Base-by-base conservation (phyloP, 176 grass and related monocot species). In the Pharus latifolius region DNA sequence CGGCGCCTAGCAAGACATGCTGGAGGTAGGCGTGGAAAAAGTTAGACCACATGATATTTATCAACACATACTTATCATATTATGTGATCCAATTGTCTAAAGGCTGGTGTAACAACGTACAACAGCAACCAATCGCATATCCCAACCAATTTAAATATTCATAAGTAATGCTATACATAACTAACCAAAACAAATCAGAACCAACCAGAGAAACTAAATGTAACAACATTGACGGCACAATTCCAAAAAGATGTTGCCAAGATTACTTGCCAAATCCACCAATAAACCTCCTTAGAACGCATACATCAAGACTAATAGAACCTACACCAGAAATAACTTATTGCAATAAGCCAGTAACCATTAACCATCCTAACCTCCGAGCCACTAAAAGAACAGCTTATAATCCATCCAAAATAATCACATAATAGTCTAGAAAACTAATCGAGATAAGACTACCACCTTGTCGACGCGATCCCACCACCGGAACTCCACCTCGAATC, bases 391-490 rank as follows among this genome's bases (percentile, higher is more conserved):
- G 13, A 53, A 37, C n/a, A 69, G 13, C 18, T 0, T 54, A 63
- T 14, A 71, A 67, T 62, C 75, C 15, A 19, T 12, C 40, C 60
- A 20, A 69, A 64, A 30, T 28, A 53, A 75, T 27, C 69, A 63
- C 55, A 18, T 2, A 25, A 75, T 69, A n/a, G n/a, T 27, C 12
- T 33, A 50, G 10, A 4, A 40, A 56, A 64, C 7, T 20, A 27
- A 59, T 44, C 40, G 38, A 60, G 63, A 33, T 67, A 33, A 27
- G 47, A 49, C 7, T 5, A 30, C 27, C 18, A 99, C 95, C 95
- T 90, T 56, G 70, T 93, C 90, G 40, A 98, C 81, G 77, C 83
- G 62, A 57, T 98, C 95, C 95, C 95, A 98, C 95, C 95, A 98
- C 29, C 90, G 73, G 70, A 98, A 98, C 40, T 93, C 90, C 1